Conservation (phyloP, 345 rosid species). For the Gossypium longicalyx region DNA sequence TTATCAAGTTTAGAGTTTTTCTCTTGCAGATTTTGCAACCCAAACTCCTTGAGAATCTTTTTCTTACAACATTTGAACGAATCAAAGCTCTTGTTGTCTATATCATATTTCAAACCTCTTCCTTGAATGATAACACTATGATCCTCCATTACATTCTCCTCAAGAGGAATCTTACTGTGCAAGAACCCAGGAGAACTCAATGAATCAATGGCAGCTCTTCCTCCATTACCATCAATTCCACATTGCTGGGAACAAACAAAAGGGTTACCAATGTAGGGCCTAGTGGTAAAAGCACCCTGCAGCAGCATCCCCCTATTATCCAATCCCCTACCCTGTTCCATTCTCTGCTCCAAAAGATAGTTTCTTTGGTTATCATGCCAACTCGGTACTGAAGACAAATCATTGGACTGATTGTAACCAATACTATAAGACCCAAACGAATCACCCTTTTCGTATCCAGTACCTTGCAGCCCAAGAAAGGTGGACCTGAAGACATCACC, state of each 20-base stretch:
- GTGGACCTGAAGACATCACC: constrained; percentile 18
- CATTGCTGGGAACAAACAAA: constrained; percentile 19
- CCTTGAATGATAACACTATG: constrained; percentile 36
- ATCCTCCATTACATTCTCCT: constrained; percentile 25
- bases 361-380: constrained; percentile 27
- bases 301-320: constrained; percentile 5
- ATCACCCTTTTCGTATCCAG: constrained; percentile 23
- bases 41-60: constrained; percentile 25
- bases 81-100: constrained; percentile 15
- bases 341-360: constrained; percentile 29
- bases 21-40: constrained; percentile 17
- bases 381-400: constrained; percentile 16
- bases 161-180: constrained; percentile 2
- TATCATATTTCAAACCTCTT: constrained; percentile 19
- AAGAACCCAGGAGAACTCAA: constrained; percentile 17
- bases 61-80: constrained; percentile 21
- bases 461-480: constrained; percentile 28
- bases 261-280: constrained; percentile 21
- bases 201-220: constrained; percentile 17
- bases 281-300: constrained; percentile 14
- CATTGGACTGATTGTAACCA: constrained; percentile 21
- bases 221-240: constrained; percentile 21
- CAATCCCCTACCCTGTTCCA: constrained; percentile 21
- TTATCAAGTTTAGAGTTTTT: constrained; percentile 23
- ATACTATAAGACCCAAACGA: constrained; percentile 28